Conservation (phyloP, 2,329 filamentous ascomycete species). For the Cytospora chrysosperma region DNA sequence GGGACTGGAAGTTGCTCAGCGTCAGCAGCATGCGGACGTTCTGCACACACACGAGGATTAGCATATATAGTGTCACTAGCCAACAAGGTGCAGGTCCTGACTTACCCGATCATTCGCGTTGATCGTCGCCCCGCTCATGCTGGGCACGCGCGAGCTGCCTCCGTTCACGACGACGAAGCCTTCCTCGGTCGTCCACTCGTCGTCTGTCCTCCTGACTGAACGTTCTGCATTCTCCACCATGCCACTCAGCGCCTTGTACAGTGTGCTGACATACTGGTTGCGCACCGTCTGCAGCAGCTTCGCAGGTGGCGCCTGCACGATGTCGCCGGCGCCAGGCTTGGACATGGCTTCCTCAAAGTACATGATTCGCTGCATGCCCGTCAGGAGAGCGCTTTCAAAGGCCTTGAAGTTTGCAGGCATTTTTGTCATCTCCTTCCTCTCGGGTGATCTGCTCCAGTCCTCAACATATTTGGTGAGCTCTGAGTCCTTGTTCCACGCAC, state of each 20-base stretch:
- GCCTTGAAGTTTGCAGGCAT: constrained; percentile 85
- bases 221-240: constrained; percentile 97
- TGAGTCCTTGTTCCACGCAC: constrained; percentile 89
- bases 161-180: constrained; percentile 37
- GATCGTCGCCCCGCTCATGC: constrained; percentile 44
- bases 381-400: constrained; percentile 79
- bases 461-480: constrained; percentile 91
- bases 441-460: constrained; percentile 83
- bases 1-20: constrained; percentile 82
- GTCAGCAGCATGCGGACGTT: constrained; percentile 93
- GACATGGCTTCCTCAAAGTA: constrained; percentile 85
- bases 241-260: constrained; percentile 91
- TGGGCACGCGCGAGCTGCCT: constrained; percentile 33
- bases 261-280: constrained; percentile 85
- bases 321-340: constrained; percentile 70
- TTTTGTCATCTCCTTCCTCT: constrained; percentile 82
- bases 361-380: constrained; percentile 90
- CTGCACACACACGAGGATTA: constrained; percentile 44
- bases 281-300: constrained; percentile 91
- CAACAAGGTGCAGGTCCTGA: constrained; percentile 7
- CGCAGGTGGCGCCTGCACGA: constrained; percentile 79
- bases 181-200: constrained; percentile 58
- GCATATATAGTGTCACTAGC: not conserved
- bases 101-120: constrained; percentile 58
- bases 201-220: constrained; percentile 62